Percentiles rank a stretch among this genome's conserved stretches.
Conservation (phyloP, 331 rosid species). For the Erythrophleum ivorense region DNA sequence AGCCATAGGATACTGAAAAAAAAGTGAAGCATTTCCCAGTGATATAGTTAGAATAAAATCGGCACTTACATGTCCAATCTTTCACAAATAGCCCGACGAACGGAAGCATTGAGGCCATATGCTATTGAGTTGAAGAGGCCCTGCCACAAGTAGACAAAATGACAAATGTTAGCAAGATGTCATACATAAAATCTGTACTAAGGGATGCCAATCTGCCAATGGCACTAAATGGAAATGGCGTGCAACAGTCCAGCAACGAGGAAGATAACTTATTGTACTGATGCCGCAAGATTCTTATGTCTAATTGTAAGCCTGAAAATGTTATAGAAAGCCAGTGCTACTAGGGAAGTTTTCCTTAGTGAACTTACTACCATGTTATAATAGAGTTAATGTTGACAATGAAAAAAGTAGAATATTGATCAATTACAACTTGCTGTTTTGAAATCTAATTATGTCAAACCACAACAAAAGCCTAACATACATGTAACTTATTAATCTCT, state of each 20-base stretch:
- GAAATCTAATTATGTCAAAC: constrained; percentile 19
- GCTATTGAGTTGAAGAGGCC: constrained; percentile 97
- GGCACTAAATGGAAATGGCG: constrained; percentile 34
- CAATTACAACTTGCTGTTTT: constrained; percentile 11
- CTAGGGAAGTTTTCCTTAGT: neutral
- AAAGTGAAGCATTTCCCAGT: neutral
- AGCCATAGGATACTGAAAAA: neutral
- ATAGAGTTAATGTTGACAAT: constrained; percentile 25
- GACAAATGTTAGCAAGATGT: constrained; percentile 31
- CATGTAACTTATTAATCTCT: constrained; percentile 18
- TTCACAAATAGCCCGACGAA: constrained; percentile 82
- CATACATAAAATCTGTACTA: constrained; percentile 31
- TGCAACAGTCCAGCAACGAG: constrained; percentile 22
- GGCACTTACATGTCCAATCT: constrained; percentile 79
- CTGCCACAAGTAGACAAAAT: constrained; percentile 49
- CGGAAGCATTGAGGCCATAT: constrained; percentile 93
- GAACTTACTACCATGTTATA: constrained; percentile 12
- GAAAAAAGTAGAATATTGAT: neutral
- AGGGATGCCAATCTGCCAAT: constrained; percentile 17
- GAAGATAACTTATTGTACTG: constrained; percentile 26
- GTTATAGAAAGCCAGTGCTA: constrained; percentile 1
- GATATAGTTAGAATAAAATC: constrained; percentile 5
- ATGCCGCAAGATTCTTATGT: constrained; percentile 3
- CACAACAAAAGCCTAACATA: constrained; percentile 8
- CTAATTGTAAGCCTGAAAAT: neutral